These are phyloP conservation scores for Endoconidiophora laricicola DNA, from an alignment of 2,329 filamentous ascomycete genomes.

Conservation along the genomic window DNA sequence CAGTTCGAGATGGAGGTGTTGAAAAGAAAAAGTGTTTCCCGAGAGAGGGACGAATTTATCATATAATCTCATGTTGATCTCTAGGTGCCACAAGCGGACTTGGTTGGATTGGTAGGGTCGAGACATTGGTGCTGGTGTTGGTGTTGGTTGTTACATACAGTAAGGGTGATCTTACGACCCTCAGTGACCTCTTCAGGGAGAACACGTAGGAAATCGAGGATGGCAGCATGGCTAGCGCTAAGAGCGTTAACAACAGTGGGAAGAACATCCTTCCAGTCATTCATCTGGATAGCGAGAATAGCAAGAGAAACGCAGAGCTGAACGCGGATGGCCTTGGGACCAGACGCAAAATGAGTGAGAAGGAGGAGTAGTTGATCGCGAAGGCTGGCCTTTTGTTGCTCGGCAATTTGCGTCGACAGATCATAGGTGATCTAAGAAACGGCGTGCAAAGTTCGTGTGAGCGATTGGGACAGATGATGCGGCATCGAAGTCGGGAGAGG, in stretches of 20 bases:
- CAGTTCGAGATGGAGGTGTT: background rate
- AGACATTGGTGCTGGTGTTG: slow-evolving; percentile 3
- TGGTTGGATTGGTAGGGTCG: background rate
- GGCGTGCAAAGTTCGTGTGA: background rate
- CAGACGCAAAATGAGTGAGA: slow-evolving; percentile 63
- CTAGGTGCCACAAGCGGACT: background rate
- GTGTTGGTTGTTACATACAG: slow-evolving; percentile 59
- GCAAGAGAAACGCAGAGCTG: slow-evolving; percentile 92
- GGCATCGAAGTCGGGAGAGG: background rate
- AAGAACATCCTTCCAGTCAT: slow-evolving; percentile 85
- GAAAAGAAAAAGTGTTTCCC: background rate
- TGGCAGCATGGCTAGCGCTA: slow-evolving; percentile 64
- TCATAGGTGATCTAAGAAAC: slow-evolving; percentile 76
- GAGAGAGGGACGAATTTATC: background rate
- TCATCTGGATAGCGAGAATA: slow-evolving; percentile 91
- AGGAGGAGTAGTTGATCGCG: slow-evolving; percentile 72
- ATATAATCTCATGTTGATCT: slow-evolving; percentile 8
- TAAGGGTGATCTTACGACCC: slow-evolving; percentile 97
- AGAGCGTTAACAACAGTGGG: slow-evolving; percentile 64
- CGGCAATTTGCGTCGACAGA: slow-evolving; percentile 65
- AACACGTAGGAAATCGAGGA: slow-evolving; percentile 91
- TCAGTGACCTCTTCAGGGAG: slow-evolving; percentile 97
- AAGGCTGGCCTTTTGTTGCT: slow-evolving; percentile 55
- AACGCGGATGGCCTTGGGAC: slow-evolving; percentile 70
- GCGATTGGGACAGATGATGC: background rate